Percentiles rank a stretch among this genome's conserved stretches.
These are phyloP conservation scores for Metschnikowia koreensis DNA, from an alignment of 805 yeast genomes.

Conservation along the genomic window DNA sequence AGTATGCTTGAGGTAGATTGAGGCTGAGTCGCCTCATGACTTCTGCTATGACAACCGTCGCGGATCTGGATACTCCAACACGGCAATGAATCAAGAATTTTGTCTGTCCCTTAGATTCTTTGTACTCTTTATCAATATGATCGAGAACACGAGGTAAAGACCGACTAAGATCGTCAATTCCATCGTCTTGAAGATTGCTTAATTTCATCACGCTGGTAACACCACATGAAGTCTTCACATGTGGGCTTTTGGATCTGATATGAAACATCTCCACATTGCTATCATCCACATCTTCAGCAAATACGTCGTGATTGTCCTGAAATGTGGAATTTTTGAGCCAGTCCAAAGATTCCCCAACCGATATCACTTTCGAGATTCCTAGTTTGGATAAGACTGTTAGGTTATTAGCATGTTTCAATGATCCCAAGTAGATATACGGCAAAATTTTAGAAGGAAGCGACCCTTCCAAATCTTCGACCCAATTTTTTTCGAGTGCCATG, in stretches of 20 bases:
- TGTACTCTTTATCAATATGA: slow-evolving; percentile 51
- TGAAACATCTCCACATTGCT: slow-evolving; percentile 33
- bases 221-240: not conserved
- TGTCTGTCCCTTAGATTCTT: slow-evolving; percentile 9
- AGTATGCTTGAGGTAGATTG: slow-evolving; percentile 73
- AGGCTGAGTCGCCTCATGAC: slow-evolving; percentile 75
- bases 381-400: slow-evolving; percentile 58
- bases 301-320: slow-evolving; percentile 23
- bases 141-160: slow-evolving; percentile 62
- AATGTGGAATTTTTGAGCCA: slow-evolving; percentile 53
- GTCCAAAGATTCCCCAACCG: slow-evolving; percentile 77
- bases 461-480: slow-evolving; percentile 52
- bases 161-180: slow-evolving; percentile 70
- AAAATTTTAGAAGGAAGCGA: slow-evolving; percentile 81
- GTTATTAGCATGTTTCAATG: slow-evolving; percentile 76
- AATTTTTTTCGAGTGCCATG: slow-evolving; percentile 16
- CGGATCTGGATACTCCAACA: slow-evolving; percentile 93
- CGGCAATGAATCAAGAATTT: slow-evolving; percentile 79
- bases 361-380: slow-evolving; percentile 71
- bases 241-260: slow-evolving; percentile 15
- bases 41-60: slow-evolving; percentile 94
- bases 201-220: slow-evolving; percentile 58
- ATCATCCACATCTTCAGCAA: slow-evolving; percentile 22
- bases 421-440: slow-evolving; percentile 83
- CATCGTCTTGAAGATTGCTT: slow-evolving; percentile 83